Conservation (phyloP, 805 yeast species). For the Starmerella stigmatis region DNA sequence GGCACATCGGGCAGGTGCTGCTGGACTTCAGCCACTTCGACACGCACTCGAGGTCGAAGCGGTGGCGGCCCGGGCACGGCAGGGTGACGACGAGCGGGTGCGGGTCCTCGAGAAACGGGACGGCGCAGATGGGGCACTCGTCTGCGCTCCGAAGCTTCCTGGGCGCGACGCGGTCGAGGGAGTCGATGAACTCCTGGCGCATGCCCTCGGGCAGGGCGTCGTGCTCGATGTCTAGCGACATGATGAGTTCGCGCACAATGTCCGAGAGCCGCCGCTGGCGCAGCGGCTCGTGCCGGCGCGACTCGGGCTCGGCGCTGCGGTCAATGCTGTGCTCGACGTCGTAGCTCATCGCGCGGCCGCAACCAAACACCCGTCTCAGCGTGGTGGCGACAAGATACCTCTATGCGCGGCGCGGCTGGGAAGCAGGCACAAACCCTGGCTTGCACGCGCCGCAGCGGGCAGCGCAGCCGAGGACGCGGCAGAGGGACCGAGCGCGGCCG, state of each 20-base stretch:
- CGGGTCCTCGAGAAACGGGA: constrained; percentile 55
- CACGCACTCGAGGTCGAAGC: constrained; percentile 81
- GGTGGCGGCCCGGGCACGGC: constrained; percentile 58
- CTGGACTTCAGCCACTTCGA: constrained; percentile 71
- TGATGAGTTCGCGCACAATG: constrained; percentile 5
- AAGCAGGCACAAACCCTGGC: neutral
- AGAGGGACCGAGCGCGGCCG: no score
- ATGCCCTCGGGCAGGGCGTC: constrained; percentile 12
- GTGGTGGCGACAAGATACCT: no score
- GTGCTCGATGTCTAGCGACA: neutral
- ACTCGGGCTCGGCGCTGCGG: neutral
- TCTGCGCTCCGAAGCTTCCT: constrained; percentile 37
- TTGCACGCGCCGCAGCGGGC: neutral
- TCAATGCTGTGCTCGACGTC: constrained; percentile 16
- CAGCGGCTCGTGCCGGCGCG: neutral
- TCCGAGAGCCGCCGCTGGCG: constrained; percentile 4
- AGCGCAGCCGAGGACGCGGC: no score
- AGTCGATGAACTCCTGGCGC: constrained; percentile 58
- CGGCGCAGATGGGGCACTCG: constrained; percentile 78
- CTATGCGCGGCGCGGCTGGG: neutral
- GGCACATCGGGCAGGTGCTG: constrained; percentile 68
- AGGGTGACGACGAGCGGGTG: constrained; percentile 71
- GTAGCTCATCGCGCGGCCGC: constrained; percentile 10
- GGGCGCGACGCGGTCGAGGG: constrained; percentile 58
- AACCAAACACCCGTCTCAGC: neutral